Conservation (phyloP, 768 basidiomycete species). For the Hortiboletus campestris region DNA sequence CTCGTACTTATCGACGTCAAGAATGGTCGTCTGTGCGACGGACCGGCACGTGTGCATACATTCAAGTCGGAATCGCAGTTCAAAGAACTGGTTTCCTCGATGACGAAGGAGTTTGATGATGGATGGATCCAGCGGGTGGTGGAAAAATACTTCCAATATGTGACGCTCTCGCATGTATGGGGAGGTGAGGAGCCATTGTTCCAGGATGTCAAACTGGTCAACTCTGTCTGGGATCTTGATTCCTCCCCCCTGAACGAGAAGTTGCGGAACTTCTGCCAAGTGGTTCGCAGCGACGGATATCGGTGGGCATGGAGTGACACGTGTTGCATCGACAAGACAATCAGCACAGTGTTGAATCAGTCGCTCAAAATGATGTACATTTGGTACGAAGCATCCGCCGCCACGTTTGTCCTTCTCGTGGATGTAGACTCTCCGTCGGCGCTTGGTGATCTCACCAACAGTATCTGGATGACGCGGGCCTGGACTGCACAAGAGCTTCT, state of each 20-base stretch:
- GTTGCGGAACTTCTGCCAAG: slow-evolving; percentile 6
- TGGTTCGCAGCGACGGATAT: slow-evolving; percentile 2
- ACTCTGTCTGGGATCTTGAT: slow-evolving; percentile 6
- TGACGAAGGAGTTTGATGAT: slow-evolving; percentile 2
- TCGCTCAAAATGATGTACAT: slow-evolving; percentile 14
- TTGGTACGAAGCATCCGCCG: slow-evolving; percentile 10
- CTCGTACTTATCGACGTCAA: neutral
- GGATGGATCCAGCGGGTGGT: neutral
- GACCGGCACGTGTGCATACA: neutral
- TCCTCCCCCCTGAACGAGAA: slow-evolving; percentile 1
- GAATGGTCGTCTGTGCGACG: neutral
- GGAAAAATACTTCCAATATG: slow-evolving; percentile 7
- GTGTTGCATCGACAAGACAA: slow-evolving; percentile 12
- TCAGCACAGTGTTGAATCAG: neutral
- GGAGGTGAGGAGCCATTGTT: slow-evolving; percentile 6
- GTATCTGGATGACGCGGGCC: slow-evolving; percentile 10
- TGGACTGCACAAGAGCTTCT: slow-evolving; percentile 21
- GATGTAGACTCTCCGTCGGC: neutral
- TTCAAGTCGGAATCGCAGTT: slow-evolving; percentile 3
- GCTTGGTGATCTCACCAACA: neutral
- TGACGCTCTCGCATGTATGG: slow-evolving; percentile 15
- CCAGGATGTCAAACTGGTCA: slow-evolving; percentile 1
- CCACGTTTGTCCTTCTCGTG: slow-evolving; percentile 1
- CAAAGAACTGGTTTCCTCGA: slow-evolving; percentile 8
- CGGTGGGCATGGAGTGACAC: slow-evolving; percentile 17